Conservation (phyloP, 306 rosid species). For the Medicago ruthenica region DNA sequence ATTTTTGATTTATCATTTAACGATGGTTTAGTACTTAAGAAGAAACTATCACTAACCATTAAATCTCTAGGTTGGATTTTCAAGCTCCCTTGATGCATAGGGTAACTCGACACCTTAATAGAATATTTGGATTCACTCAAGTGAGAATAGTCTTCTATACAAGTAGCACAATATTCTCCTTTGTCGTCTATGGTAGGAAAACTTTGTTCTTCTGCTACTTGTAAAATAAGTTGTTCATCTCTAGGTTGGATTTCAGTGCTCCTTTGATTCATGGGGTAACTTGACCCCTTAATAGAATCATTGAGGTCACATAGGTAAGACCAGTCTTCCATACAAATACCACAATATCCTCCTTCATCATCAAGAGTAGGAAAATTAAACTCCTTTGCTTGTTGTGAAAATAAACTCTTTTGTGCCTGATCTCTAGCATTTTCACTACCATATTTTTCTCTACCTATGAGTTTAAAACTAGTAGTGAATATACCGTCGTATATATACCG, state of each 20-base stretch:
- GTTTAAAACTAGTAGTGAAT: constrained; percentile 21
- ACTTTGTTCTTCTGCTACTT: constrained; percentile 2
- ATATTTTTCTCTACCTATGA: not conserved
- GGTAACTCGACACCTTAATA: constrained; percentile 27
- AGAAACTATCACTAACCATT: not conserved
- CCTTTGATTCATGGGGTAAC: not conserved
- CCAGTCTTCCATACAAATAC: not conserved
- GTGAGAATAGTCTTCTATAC: not conserved
- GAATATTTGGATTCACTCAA: not conserved
- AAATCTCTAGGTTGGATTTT: constrained; percentile 1
- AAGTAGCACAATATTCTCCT: no score
- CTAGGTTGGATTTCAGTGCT: constrained; percentile 6
- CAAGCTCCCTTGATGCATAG: constrained; percentile 4
- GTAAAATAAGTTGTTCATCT: not conserved
- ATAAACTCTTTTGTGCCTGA: not conserved
- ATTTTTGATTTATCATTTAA: not conserved
- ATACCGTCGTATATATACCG: constrained; percentile 12
- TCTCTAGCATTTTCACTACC: not conserved
- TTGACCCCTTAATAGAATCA: constrained; percentile 32
- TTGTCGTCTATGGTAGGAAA: constrained; percentile 5
- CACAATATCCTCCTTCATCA: not conserved
- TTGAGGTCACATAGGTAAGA: not conserved
- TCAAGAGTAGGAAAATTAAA: no score
- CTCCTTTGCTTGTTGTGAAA: constrained; percentile 5
- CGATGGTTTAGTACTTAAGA: not conserved